Percentiles rank a stretch among this genome's conserved stretches.
phyloP scores from a whole-genome alignment of 2,329 filamentous ascomycete species.

The Fonsecaea multimorphosa region DNA sequence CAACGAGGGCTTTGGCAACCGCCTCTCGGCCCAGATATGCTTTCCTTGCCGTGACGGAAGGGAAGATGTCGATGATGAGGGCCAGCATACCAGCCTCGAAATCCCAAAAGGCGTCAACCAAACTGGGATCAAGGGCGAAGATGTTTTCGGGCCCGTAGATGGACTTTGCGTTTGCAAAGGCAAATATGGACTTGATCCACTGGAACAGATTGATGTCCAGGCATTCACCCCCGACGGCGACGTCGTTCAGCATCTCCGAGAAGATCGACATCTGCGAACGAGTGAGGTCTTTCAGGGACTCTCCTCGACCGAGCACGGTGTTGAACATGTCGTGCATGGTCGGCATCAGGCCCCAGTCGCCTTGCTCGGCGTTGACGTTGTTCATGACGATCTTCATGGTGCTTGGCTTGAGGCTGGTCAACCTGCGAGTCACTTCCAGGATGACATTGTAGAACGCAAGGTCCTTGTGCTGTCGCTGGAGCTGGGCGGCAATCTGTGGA shows the following conservation, averaged over 20 bases:
- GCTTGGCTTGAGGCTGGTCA: slow-evolving; percentile 3
- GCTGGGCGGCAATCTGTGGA: slow-evolving; percentile 9
- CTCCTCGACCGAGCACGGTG: slow-evolving; percentile 9
- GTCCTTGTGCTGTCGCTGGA: slow-evolving; percentile 22
- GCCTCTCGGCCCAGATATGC: slow-evolving; percentile 47
- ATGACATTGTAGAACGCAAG: slow-evolving; percentile 20
- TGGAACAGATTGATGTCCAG: slow-evolving; percentile 6
- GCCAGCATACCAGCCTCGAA: slow-evolving; percentile 47
- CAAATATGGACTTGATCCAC: slow-evolving; percentile 25
- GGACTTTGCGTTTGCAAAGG: slow-evolving; percentile 24
- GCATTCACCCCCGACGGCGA: not conserved
- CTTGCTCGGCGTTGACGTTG: slow-evolving; percentile 15
- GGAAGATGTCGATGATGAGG: slow-evolving; percentile 44
- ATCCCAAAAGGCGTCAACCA: slow-evolving; percentile 41
- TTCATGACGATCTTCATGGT: slow-evolving; percentile 20
- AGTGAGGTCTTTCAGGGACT: slow-evolving; percentile 18
- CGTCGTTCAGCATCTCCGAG: slow-evolving; percentile 15
- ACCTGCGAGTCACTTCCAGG: slow-evolving; percentile 12
- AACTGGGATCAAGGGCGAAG: slow-evolving; percentile 15
- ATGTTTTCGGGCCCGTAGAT: slow-evolving; percentile 28
- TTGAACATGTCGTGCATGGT: slow-evolving; percentile 20
- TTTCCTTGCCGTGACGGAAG: slow-evolving; percentile 48
- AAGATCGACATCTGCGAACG: slow-evolving; percentile 15
- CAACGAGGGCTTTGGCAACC: slow-evolving; percentile 45
- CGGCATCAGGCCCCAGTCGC: slow-evolving; percentile 13